These are phyloP conservation scores for Salix exigua DNA, from an alignment of 345 rosid genomes.

Conservation along the genomic window DNA sequence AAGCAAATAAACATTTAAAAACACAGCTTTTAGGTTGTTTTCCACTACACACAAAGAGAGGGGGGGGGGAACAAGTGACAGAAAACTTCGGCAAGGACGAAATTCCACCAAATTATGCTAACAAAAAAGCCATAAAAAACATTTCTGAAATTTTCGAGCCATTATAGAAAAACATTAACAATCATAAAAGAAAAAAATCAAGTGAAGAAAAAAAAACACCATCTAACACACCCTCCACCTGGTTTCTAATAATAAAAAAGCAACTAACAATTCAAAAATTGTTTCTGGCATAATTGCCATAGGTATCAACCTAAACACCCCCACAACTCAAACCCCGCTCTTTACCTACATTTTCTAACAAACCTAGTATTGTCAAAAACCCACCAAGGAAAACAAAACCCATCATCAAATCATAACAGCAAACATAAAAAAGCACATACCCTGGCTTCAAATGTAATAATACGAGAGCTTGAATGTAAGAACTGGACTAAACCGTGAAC, in stretches of 20 bases:
- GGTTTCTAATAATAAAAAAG: neutral
- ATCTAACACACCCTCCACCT: constrained; percentile 7
- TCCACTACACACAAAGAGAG: neutral
- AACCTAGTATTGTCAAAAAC: too few species aligned
- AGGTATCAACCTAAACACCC: neutral
- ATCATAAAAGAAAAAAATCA: constrained; percentile 11
- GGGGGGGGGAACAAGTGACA: neutral
- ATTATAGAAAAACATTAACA: neutral
- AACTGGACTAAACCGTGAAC: neutral
- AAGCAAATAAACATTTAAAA: constrained; percentile 22
- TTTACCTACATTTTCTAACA: constrained; percentile 16
- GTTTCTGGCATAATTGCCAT: neutral
- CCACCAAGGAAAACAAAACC: too few species aligned
- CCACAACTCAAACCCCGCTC: constrained; percentile 16
- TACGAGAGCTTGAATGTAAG: neutral
- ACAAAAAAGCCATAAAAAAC: neutral
- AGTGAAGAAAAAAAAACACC: constrained; percentile 6
- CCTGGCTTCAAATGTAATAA: neutral
- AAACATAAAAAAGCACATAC: neutral
- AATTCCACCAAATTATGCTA: neutral
- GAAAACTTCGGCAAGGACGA: too few species aligned
- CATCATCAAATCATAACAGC: neutral
- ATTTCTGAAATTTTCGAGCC: constrained; percentile 1
- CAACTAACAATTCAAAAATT: neutral
- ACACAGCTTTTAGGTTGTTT: neutral